These are phyloP conservation scores for Ocimum tenuiflorum DNA, from an alignment of 257 asterid genomes.

Conservation along the genomic window DNA sequence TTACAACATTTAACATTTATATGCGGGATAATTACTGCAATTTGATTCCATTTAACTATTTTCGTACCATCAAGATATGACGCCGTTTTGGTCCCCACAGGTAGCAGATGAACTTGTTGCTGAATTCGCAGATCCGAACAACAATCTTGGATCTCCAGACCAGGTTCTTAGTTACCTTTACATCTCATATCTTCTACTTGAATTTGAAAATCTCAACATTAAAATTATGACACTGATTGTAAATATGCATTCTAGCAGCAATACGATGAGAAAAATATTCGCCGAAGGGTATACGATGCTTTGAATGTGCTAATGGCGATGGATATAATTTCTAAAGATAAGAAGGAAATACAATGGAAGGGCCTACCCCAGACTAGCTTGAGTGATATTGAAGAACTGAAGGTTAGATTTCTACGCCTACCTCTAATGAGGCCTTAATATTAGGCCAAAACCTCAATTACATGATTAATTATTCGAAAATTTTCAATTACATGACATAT, in stretches of 20 bases:
- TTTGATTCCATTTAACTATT: neutral
- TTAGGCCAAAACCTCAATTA: too few species aligned
- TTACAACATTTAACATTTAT: neutral
- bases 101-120: conserved; percentile 91
- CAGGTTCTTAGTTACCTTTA: conserved; percentile 41
- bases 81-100: conserved; percentile 29
- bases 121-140: conserved; percentile 62
- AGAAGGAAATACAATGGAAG: conserved; percentile 84
- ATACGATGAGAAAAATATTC: conserved; percentile 79
- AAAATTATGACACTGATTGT: conserved; percentile 8
- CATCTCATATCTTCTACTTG: neutral
- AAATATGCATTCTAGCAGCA: conserved; percentile 51
- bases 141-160: conserved; percentile 47
- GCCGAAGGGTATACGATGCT: conserved; percentile 87
- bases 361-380: conserved; percentile 74
- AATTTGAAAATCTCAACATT: neutral
- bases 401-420: conserved; percentile 31
- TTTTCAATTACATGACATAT: too few species aligned
- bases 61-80: conserved; percentile 12
- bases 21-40: neutral
- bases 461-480: too few species aligned
- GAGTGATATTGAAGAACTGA: conserved; percentile 66
- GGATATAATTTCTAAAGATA: conserved; percentile 87
- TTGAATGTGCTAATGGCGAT: conserved; percentile 84
- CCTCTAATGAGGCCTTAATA: neutral